Conservation (phyloP, 2,329 filamentous ascomycete genomes). For the Huntiella decipiens region DNA sequence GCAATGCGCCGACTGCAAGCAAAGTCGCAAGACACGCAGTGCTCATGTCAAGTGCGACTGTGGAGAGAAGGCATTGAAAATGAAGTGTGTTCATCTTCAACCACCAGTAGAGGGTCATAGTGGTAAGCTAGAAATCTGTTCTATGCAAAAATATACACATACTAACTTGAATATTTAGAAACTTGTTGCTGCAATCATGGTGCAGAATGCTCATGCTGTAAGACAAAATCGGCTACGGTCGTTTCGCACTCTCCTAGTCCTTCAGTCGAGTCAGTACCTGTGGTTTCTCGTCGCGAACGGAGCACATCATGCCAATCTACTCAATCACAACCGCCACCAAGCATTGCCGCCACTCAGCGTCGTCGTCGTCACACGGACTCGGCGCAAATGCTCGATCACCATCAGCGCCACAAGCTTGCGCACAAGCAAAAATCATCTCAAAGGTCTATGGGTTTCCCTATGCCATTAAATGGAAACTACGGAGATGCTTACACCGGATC, state of each 20-base stretch:
- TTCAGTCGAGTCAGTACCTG: conserved; percentile 10
- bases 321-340: conserved; percentile 6
- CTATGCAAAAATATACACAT: too few relatives aligned
- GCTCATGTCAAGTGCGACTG: conserved; percentile 95
- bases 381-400: conserved; percentile 26
- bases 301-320: conserved; percentile 10
- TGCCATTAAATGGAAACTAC: conserved; percentile 1
- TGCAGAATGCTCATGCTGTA: conserved; percentile 44
- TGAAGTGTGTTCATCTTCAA: conserved; percentile 45
- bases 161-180: conserved; percentile 22
- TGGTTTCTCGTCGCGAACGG: conserved; percentile 8
- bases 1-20: conserved; percentile 92
- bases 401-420: conserved; percentile 44
- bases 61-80: conserved; percentile 56
- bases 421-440: conserved; percentile 29
- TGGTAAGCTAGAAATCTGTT: conserved; percentile 26
- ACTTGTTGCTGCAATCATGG: conserved; percentile 55
- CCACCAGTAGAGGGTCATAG: conserved; percentile 37
- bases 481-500: not conserved
- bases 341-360: conserved; percentile 5
- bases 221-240: conserved; percentile 45
- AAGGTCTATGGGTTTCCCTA: not conserved
- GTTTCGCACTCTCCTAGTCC: conserved; percentile 18
- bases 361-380: conserved; percentile 9
- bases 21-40: conserved; percentile 85